Evolutionary conservation across 768 basidiomycete species (phyloP).

Genomic region (Saitozyma sp.): DNA sequence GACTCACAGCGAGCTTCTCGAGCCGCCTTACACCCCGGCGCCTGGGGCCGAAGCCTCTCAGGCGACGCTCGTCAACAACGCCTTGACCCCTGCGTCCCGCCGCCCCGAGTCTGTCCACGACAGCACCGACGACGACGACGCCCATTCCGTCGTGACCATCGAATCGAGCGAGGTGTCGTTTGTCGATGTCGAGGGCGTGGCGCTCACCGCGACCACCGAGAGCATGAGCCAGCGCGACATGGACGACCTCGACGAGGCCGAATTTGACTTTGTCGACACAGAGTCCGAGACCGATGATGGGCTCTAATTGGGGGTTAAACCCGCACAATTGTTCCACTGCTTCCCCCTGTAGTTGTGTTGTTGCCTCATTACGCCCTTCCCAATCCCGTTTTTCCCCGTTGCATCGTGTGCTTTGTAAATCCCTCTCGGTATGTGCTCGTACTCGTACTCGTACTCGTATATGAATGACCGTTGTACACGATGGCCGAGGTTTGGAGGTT

Average conservation of each 20-base stretch:
- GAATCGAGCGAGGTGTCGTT: slow-evolving; percentile 12
- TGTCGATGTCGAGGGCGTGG: slow-evolving; percentile 50
- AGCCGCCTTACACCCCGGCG: background rate
- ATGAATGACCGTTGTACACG: too few relatives aligned
- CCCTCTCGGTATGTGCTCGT: too few relatives aligned
- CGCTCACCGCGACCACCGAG: slow-evolving; percentile 44
- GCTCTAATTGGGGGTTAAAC: background rate
- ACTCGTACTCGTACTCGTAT: too few relatives aligned
- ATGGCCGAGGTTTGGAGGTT: too few relatives aligned
- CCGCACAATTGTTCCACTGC: too few relatives aligned
- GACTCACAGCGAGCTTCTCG: background rate
- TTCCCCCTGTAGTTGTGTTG: too few relatives aligned
- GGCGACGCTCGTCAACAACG: background rate
- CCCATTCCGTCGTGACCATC: slow-evolving; percentile 11
- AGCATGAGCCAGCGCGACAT: background rate
- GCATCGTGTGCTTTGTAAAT: too few relatives aligned
- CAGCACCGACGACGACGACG: slow-evolving; percentile 18
- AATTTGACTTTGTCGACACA: slow-evolving; percentile 32
- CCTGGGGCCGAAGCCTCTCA: background rate
- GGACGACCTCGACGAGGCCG: slow-evolving; percentile 22
- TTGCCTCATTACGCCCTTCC: too few relatives aligned
- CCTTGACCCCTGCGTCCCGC: slow-evolving; percentile 2
- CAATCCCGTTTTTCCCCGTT: too few relatives aligned
- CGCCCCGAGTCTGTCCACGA: background rate
- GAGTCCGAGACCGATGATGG: slow-evolving; percentile 33